phyloP scores from a whole-genome alignment of 441 rosid genomes.

The Eutrema salsugineum region DNA sequence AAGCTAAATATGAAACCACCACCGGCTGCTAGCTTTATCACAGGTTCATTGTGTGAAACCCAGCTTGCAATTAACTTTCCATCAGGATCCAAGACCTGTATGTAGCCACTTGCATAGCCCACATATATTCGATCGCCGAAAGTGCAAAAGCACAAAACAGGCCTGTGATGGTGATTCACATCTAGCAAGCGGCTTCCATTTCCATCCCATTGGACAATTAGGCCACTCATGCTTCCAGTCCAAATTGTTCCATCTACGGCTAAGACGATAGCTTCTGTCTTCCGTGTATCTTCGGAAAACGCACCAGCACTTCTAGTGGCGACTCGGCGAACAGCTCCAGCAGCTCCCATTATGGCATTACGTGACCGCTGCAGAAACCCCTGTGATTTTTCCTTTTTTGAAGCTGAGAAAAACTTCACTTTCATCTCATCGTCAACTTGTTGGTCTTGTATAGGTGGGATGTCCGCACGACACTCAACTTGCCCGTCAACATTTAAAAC shows the following conservation, averaged over 20 bases:
- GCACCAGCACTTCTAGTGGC: slow-evolving; percentile 89
- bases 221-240: slow-evolving; percentile 84
- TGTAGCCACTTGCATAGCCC: slow-evolving; percentile 82
- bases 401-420: slow-evolving; percentile 58
- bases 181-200: slow-evolving; percentile 82
- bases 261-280: slow-evolving; percentile 79
- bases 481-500: slow-evolving; percentile 87
- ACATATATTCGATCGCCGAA: slow-evolving; percentile 73
- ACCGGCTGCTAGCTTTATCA: slow-evolving; percentile 77
- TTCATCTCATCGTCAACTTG: slow-evolving; percentile 77
- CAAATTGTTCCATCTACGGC: slow-evolving; percentile 81
- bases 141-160: slow-evolving; percentile 86
- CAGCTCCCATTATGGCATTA: slow-evolving; percentile 97
- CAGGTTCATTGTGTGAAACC: slow-evolving; percentile 87
- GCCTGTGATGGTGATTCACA: slow-evolving; percentile 57
- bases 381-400: slow-evolving; percentile 84
- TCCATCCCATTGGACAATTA: slow-evolving; percentile 86
- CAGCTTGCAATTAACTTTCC: slow-evolving; percentile 83
- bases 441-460: slow-evolving; percentile 54
- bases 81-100: slow-evolving; percentile 80
- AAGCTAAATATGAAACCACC: slow-evolving; percentile 67
- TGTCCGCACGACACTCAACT: slow-evolving; percentile 73
- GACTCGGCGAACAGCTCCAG: slow-evolving; percentile 95
- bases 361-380: slow-evolving; percentile 92
- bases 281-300: slow-evolving; percentile 76